Base-by-base conservation (phyloP, 306 rosid genomes). In the Casuarina equisetifolia region DNA sequence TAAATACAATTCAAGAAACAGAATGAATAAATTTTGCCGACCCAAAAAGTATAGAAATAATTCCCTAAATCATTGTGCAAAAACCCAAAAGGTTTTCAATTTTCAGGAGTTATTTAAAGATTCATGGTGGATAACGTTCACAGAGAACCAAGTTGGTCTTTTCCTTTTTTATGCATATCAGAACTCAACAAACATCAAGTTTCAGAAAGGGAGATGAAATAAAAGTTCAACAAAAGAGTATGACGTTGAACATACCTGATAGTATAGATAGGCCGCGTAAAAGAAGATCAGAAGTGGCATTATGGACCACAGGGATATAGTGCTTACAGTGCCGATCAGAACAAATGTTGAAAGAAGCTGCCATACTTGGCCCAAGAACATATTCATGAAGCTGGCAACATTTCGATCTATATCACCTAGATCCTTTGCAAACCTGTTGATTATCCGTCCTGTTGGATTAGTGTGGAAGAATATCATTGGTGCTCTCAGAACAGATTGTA, bases 391-490 rank as follows among this genome's bases (percentile, higher is more conserved):
- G 76, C 17, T 69, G 54, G 94, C 90, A 61, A 94, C 90, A 74
- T 59, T 73, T 58, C 90, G 82, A 78, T 94, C 98, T 52, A 94
- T 88, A 74, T 94, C 98, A 55, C 93, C 93, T 0, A 82, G 74
- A 83, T 94, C 98, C 79, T 80, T 92, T 3, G 98, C 91, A 77
- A 94, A 94, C 82, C 98, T 87, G 74, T 94, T 94, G 80, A 94
- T 89, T 76, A 94, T 89, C 70, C 98, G 86, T 43, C 98, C 97
- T 49, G 86, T 85, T 25, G 97, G 98, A 84, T 90, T 94, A 50
- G 94, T 89, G 85, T 94, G 97, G 82, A 94, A 94, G 91, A 94
- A 94, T 36, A 84, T 43, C 97, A 94, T 90, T 58, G 94, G 97
- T 83, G 97, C 96, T 63, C 86, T 72, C 19, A 94, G 84, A 69